phyloP scores from a whole-genome alignment of 2,329 filamentous ascomycete genomes.

The Colletotrichum tofieldiae region DNA sequence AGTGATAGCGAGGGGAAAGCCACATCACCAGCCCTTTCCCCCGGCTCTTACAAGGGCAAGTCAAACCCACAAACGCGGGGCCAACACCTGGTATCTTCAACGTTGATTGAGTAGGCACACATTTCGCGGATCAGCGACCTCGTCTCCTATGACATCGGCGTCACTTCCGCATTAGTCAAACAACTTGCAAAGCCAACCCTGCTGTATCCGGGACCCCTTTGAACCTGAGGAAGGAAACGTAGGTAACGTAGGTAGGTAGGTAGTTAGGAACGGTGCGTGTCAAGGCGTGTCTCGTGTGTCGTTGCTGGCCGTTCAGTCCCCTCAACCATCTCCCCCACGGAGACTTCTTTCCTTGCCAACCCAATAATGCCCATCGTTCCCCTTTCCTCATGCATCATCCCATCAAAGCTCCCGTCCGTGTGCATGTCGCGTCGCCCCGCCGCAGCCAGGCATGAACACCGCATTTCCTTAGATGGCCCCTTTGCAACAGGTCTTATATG shows the following conservation, averaged over 20 bases:
- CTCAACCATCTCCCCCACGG: neutral
- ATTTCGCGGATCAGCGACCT: conserved; percentile 6
- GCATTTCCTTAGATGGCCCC: conserved; percentile 13
- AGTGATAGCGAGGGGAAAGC: neutral
- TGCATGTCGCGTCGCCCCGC: conserved; percentile 12
- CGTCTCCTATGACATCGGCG: conserved; percentile 21
- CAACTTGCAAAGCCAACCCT: conserved; percentile 31
- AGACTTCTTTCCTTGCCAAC: conserved; percentile 8
- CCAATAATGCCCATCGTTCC: conserved; percentile 1
- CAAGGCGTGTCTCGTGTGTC: conserved; percentile 37
- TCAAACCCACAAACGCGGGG: neutral
- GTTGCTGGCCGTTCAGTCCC: conserved; percentile 20
- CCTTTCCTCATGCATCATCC: conserved; percentile 25
- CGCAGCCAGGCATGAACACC: conserved; percentile 3
- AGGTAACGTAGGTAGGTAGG: conserved; percentile 25
- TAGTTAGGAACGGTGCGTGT: conserved; percentile 31
- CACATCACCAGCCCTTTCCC: conserved; percentile 2
- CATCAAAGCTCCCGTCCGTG: conserved; percentile 32
- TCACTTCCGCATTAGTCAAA: conserved; percentile 37
- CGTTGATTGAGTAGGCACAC: conserved; percentile 8
- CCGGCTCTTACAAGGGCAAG: neutral
- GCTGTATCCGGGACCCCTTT: conserved; percentile 22
- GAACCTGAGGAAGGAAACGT: conserved; percentile 19
- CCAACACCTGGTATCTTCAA: conserved; percentile 6
- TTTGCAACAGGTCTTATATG: conserved; percentile 26